Evolutionary conservation across 176 grass and related monocot genomes (phyloP), one percentile per base, ranked within the genome.

Genomic region (Chrysopogon serrulatus): DNA sequence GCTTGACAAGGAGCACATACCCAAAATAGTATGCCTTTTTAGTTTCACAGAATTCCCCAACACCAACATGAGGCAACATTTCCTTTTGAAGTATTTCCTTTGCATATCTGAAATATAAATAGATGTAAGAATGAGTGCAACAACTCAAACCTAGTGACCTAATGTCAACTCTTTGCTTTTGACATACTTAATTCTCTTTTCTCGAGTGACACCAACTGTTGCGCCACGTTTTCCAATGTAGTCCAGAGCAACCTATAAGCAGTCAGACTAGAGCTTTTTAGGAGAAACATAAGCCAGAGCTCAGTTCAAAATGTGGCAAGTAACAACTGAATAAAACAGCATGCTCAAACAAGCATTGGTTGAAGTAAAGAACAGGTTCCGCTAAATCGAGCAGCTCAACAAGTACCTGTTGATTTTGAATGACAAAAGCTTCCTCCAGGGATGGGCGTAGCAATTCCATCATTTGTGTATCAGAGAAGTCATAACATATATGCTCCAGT

Each of bases 11-110:
- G 34, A 77, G 44, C 64, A 88, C 70, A 34, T 61, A 95, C 95
- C 95, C 95, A 77, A 98, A 95, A 86, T 98, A 98, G 82, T 98
- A 98, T 32, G 95, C 95, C 87, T 98, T 98, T 76, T 93, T 98
- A 68, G 95, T 98, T 89, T 98, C 95, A 73, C 95, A 95, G 42
- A 95, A 95, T 91, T 98, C 95, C 1, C 84, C 90, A 30, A 98
- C 95, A 68, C 92, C 92, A 84, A 98, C 95, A 88, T 98, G 95
- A 78, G 95, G 95, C 73, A 98, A 81, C 95, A 98, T 98, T 92
- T 98, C 95, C 72, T 95, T 98, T 84, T 98, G 92, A 84, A 98
- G 95, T 90, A 98, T 98, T 49, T 95, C 95, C 91, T 93, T 98
- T 32, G 95, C 95, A 44, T 98, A 91, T 78, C 92, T 94, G 42